These are phyloP conservation scores for Trichosporon asahii DNA, from an alignment of 1,284 basidiomycete species.

Conservation along the genomic window DNA sequence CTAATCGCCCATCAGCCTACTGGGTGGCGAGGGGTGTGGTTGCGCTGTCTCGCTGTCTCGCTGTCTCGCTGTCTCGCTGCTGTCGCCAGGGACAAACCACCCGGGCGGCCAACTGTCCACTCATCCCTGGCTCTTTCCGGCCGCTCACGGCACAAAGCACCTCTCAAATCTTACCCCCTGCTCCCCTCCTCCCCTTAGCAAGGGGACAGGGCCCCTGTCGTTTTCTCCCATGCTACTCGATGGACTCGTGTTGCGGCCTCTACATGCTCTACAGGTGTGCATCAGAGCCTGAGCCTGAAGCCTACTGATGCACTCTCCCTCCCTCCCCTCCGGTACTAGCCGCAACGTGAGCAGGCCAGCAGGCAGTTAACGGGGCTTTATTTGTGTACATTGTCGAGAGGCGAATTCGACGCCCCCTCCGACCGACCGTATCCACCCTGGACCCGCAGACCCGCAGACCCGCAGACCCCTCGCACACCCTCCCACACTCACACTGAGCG, in stretches of 20 bases:
- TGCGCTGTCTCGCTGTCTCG: no score
- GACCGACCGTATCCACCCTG: conserved; percentile 4
- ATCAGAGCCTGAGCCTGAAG: conserved; percentile 3
- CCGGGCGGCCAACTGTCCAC: not conserved
- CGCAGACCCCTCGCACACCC: not conserved
- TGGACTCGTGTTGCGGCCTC: not conserved
- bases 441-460: not conserved
- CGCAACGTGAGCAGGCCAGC: no score
- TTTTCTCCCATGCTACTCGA: not conserved
- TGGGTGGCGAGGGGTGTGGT: not conserved
- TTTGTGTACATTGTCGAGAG: not conserved
- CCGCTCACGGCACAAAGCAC: no score
- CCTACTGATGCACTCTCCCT: not conserved
- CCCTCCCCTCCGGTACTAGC: not conserved
- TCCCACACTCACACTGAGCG: not conserved
- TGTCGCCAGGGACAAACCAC: not conserved
- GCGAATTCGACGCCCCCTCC: not conserved
- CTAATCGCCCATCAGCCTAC: not conserved
- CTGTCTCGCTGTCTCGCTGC: no score
- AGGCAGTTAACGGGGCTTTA: not conserved
- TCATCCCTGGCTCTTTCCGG: not conserved
- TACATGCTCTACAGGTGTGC: not conserved
- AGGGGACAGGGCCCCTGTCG: not conserved
- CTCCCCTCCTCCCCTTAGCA: not conserved
- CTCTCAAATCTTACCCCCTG: not conserved